Base-by-base conservation (phyloP, 163 green algal genomes). In the Volvox carteri region DNA sequence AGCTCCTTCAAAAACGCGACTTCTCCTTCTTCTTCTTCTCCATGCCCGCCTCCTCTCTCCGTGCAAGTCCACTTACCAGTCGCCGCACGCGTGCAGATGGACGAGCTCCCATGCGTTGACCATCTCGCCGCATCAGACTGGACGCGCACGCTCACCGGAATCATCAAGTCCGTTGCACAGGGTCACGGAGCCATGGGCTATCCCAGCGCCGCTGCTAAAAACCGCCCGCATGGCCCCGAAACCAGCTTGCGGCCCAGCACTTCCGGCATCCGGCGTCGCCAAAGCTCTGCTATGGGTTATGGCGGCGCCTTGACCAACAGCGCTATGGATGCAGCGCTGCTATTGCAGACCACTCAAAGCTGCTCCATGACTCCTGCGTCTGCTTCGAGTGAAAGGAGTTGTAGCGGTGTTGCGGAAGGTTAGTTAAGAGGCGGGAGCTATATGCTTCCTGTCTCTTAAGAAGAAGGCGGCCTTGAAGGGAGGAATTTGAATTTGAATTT, bases 81-180 rank as follows among this genome's bases (percentile, higher is more conserved):
- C 8, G 54, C 54, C 8, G 19, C 7, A 65, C 25, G 25, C 54
- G 54, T 30, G 6, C 11, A 23, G 19, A 4, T 70, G 33, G 75
- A 52, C 30, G 33, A 84, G 4, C 75, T 84, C 16, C 75, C 75
- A 11, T 33, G 42, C 5, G 75, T 84, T 12, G 48, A 33, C 48
- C 75, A 84, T 33, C 12, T 84, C 7, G 75, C 46, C 9, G 75
- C 68, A 7, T 68, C 75, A 1, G 50, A 50, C 1, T 84, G 75
- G 75, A 84, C 75, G 19, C 75, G 75, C 4, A 48, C 50, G 0
- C 50, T 84, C 30, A 68, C 75, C 2, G 75, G 30, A n/a, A 84
- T 70, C 48, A 84, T 84, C n/a, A 84, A 84, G 48, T 70, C 46
- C 14, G 18, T 70, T 18, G 75, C 75, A 8, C 48, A 70, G 12